Conservation (phyloP, 768 basidiomycete species). For the Cystofilobasidium macerans region DNA sequence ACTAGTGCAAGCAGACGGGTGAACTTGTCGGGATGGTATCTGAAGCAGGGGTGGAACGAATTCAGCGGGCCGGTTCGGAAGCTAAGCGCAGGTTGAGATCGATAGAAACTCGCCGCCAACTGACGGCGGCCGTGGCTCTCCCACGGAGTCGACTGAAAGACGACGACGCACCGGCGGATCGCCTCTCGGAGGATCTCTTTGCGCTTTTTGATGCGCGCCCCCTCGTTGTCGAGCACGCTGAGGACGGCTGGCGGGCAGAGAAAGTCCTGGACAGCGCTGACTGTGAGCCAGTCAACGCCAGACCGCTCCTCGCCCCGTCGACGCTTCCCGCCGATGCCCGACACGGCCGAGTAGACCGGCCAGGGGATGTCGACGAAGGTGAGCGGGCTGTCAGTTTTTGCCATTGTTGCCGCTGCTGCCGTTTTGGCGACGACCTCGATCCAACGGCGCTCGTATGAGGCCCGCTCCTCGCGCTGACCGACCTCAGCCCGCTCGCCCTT, state of each 20-base stretch:
- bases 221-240: constrained; percentile 9
- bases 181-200: constrained; percentile 17
- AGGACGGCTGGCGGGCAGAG: background rate
- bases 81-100: too few relatives aligned
- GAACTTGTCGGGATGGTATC: constrained; percentile 19
- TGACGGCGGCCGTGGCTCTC: too few relatives aligned
- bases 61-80: too few relatives aligned
- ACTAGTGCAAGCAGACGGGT: constrained; percentile 15
- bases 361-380: constrained; percentile 12
- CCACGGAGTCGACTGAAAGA: background rate
- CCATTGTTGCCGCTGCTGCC: background rate
- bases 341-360: constrained; percentile 1
- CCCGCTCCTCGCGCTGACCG: constrained; percentile 4
- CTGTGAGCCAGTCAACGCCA: constrained; percentile 2
- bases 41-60: background rate
- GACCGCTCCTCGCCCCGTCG: background rate
- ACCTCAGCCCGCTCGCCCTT: constrained; percentile 10
- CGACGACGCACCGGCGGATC: constrained; percentile 13
- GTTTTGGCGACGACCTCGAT: background rate
- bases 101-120: too few relatives aligned
- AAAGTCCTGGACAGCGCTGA: constrained; percentile 3
- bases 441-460: constrained; percentile 4
- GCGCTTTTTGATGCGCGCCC: constrained; percentile 11
- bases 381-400: background rate
- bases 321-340: background rate